These are phyloP conservation scores for Rhodosporidiobolus sp. DNA, from an alignment of 768 basidiomycete species.

Conservation along the genomic window DNA sequence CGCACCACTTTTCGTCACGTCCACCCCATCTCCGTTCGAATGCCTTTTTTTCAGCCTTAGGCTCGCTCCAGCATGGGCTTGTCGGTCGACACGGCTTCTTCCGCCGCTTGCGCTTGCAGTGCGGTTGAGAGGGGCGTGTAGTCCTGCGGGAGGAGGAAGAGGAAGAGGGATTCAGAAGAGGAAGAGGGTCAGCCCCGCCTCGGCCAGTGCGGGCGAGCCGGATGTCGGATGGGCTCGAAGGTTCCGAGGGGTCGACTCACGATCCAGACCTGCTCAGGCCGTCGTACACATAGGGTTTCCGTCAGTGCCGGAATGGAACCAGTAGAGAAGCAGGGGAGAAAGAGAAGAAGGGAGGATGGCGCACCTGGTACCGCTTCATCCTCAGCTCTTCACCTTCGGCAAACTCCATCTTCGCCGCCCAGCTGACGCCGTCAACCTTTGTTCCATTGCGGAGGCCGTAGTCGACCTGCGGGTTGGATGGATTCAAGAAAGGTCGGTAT, in stretches of 20 bases:
- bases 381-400: neutral
- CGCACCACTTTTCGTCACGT: too few relatives aligned
- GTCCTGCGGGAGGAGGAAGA: too few relatives aligned
- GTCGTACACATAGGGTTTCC: neutral
- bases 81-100: too few relatives aligned
- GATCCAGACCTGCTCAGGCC: constrained; percentile 29
- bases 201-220: too few relatives aligned
- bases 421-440: constrained; percentile 19
- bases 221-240: too few relatives aligned
- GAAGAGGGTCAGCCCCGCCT: neutral
- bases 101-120: neutral
- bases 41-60: too few relatives aligned
- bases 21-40: too few relatives aligned
- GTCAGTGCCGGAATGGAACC: too few relatives aligned
- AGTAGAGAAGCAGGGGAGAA: neutral
- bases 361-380: constrained; percentile 30
- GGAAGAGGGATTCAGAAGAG: too few relatives aligned
- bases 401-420: constrained; percentile 26
- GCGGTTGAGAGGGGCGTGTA: constrained; percentile 16
- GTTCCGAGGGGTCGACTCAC: neutral
- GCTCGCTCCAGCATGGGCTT: too few relatives aligned
- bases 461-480: constrained; percentile 13
- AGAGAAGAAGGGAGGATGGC: neutral
- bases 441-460: constrained; percentile 31
- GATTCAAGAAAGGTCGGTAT: too few relatives aligned